A percentile compares a stretch with the other conserved stretches of the same genome.
Conservation (phyloP, 805 yeast species). For the Ascoidea asiatica region DNA sequence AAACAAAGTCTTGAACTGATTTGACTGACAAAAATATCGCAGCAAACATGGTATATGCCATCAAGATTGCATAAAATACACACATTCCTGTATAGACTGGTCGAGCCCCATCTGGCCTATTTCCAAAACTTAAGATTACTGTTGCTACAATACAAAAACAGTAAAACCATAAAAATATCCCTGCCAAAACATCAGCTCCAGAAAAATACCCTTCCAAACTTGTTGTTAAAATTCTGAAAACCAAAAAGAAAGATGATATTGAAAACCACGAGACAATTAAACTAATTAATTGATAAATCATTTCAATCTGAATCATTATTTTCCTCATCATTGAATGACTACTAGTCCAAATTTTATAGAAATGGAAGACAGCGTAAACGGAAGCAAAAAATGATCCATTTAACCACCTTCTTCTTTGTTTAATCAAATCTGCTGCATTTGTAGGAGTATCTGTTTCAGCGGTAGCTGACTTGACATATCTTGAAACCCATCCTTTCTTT, state of each 20-base stretch:
- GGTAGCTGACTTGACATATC: constrained; percentile 74
- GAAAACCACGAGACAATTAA: constrained; percentile 87
- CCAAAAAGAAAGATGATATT: constrained; percentile 77
- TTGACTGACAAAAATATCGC: constrained; percentile 68
- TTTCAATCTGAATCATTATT: constrained; percentile 61
- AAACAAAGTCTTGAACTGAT: constrained; percentile 41
- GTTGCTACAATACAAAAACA: constrained; percentile 70
- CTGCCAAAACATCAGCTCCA: constrained; percentile 67
- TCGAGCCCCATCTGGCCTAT: constrained; percentile 84
- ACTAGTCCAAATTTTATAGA: constrained; percentile 64
- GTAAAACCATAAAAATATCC: constrained; percentile 76
- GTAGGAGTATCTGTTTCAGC: constrained; percentile 97
- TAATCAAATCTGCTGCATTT: constrained; percentile 68
- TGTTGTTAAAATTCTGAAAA: constrained; percentile 75
- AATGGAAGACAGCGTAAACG: constrained; percentile 70
- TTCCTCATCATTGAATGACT: constrained; percentile 57
- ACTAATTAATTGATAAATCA: constrained; percentile 60
- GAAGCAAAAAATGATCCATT: constrained; percentile 96
- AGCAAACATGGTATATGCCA: constrained; percentile 84
- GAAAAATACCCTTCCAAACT: constrained; percentile 61
- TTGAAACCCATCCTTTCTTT: constrained; percentile 60
- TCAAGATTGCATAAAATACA: constrained; percentile 69
- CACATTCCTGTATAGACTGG: constrained; percentile 65
- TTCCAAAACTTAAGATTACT: constrained; percentile 84
- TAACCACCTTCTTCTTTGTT: constrained; percentile 93